Base-by-base conservation (phyloP, 495 filamentous ascomycete genomes). In the Hypoxylon perforatum region DNA sequence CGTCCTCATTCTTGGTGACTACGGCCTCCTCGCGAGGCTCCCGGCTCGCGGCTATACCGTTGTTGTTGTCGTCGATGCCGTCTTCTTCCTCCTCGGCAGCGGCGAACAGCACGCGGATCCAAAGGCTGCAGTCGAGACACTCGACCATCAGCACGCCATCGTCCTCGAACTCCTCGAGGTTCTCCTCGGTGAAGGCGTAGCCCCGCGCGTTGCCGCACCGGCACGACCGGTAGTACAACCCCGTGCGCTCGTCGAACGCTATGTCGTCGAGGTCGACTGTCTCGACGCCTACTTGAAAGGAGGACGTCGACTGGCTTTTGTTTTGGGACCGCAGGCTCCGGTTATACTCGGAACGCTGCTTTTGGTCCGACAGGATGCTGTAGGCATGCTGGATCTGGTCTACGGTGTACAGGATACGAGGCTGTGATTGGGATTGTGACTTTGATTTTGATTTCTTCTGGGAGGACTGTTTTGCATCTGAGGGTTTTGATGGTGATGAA, bases 231-330 rank as follows among this genome's bases (percentile, higher is more conserved):
- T 85, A 90, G 90, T 91, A 96, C n/a, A n/a, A n/a, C n/a, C 73
- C 71, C 19, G 62, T 67, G 15, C 49, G 61, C 22, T 87, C 84
- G 55, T 90, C 85, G 61, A 78, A 88, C 1, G 65, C 75, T 25
- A 96, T 75, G 65, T 93, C 92, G 72, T 95, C 93, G 19, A 97
- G 77, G 79, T 97, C 93, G n/a, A 95, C 83, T 1, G 84, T 85
- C 74, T 96, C 92, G 28, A 93, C 75, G 1, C 91, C 92, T 0
- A 89, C 90, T 58, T 86, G 87, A 71, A 87, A 88, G 1, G 75
- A 73, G 30, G 69, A 58, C 5, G 61, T 45, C 7, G 50, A 18
- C 17, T 63, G 47, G 36, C 25, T 30, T 3, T 47, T 60, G n/a
- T 47, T 22, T 2, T 57, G 18, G 0, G 53, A 14, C 8, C 77